Conservation (phyloP, 495 filamentous ascomycete genomes). For the Polyplosphaeria fusca region DNA sequence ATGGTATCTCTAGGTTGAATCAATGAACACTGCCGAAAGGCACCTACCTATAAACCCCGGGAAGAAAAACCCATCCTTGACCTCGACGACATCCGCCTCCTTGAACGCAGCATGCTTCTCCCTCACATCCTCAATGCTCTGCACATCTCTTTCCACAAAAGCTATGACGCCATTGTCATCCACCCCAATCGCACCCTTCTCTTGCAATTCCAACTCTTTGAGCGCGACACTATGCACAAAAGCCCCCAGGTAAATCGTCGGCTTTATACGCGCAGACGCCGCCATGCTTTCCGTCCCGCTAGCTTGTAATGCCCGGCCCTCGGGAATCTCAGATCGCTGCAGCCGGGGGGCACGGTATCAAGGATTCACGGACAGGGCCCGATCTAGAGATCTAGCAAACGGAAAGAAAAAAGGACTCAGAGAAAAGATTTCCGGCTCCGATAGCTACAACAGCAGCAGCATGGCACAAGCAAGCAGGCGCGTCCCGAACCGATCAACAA, state of each 20-base stretch:
- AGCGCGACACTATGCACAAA: constrained; percentile 59
- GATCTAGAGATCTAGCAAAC: too few relatives aligned
- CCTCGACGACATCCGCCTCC: constrained; percentile 40
- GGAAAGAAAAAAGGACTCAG: too few relatives aligned
- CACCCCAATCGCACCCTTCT: constrained; percentile 64
- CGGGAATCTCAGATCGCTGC: too few relatives aligned
- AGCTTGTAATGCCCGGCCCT: too few relatives aligned
- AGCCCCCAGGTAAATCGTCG: constrained; percentile 48
- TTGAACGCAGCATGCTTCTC: constrained; percentile 49
- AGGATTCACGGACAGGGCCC: too few relatives aligned
- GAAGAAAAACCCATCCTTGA: constrained; percentile 69
- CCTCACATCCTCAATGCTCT: constrained; percentile 39
- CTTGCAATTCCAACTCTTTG: constrained; percentile 54
- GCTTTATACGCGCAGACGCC: constrained; percentile 13
- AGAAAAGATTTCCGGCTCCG: too few relatives aligned
- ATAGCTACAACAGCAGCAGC: too few relatives aligned
- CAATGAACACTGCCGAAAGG: neutral
- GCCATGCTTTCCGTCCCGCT: constrained; percentile 19
- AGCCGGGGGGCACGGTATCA: too few relatives aligned
- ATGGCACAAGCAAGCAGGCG: too few relatives aligned
- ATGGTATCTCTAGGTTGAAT: neutral
- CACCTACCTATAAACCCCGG: constrained; percentile 81
- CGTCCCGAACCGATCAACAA: too few relatives aligned
- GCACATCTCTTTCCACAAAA: constrained; percentile 46
- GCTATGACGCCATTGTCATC: constrained; percentile 63